Evolutionary conservation across 2,329 filamentous ascomycete genomes (phyloP).

Genomic region (Sclerotinia subarctica): DNA sequence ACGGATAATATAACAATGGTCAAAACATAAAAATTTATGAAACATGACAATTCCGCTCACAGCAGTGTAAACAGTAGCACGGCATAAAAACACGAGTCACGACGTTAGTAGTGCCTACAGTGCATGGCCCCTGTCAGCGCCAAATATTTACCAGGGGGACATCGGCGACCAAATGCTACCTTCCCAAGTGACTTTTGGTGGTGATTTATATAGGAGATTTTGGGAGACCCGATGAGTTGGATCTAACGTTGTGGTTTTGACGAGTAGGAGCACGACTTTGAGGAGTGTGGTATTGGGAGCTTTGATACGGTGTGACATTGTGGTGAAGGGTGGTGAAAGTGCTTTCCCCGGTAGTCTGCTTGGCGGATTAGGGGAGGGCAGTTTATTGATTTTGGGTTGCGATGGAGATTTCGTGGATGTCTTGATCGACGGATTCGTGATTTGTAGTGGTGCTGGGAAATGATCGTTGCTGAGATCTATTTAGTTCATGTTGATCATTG

Average conservation of each 20-base stretch:
- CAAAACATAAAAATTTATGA: background rate
- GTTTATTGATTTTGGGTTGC: constrained; percentile 13
- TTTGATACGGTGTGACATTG: background rate
- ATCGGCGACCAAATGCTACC: constrained; percentile 18
- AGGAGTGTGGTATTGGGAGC: background rate
- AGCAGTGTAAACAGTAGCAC: background rate
- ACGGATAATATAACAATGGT: background rate
- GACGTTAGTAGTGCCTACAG: background rate
- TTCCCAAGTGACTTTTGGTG: background rate
- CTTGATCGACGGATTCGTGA: constrained; percentile 7
- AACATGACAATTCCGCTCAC: background rate
- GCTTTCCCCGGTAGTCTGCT: background rate
- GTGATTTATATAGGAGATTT: constrained; percentile 1
- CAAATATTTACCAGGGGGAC: constrained; percentile 11
- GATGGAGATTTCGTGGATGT: background rate
- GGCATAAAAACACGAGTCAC: constrained; percentile 16
- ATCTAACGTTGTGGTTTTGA: constrained; percentile 16
- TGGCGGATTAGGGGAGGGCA: background rate
- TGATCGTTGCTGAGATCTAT: constrained; percentile 6
- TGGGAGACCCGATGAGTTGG: constrained; percentile 18
- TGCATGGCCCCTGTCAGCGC: constrained; percentile 2
- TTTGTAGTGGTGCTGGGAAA: background rate
- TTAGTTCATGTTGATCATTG: background rate
- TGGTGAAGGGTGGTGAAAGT: background rate
- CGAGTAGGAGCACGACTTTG: background rate